phyloP scores from a whole-genome alignment of 208 protist genomes.

The Trypanosoma mega region DNA sequence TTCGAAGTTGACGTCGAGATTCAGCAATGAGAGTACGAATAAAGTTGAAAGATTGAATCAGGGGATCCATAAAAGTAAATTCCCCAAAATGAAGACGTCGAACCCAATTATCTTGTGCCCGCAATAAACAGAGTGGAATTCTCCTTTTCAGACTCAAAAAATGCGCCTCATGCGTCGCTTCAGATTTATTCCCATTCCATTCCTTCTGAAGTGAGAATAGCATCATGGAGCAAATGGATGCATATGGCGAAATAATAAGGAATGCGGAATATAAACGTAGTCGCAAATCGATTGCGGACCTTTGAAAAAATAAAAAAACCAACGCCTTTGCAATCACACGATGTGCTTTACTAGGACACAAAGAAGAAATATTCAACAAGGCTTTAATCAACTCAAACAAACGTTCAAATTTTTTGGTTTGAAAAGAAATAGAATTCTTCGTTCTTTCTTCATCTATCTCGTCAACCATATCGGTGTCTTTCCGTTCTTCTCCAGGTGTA shows the following conservation, averaged over 20 bases:
- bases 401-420: slow-evolving; percentile 39
- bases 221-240: slow-evolving; percentile 64
- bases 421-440: slow-evolving; percentile 12
- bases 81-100: slow-evolving; percentile 34
- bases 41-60: slow-evolving; percentile 69
- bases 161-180: background rate
- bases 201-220: slow-evolving; percentile 42
- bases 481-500: slow-evolving; percentile 10
- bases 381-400: slow-evolving; percentile 59
- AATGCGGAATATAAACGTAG: slow-evolving; percentile 56
- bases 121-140: slow-evolving; percentile 35
- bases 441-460: background rate
- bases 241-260: slow-evolving; percentile 62
- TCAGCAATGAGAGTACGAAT: slow-evolving; percentile 34
- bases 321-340: slow-evolving; percentile 31
- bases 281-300: slow-evolving; percentile 39
- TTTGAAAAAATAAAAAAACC: slow-evolving; percentile 39
- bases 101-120: slow-evolving; percentile 40
- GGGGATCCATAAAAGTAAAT: slow-evolving; percentile 62
- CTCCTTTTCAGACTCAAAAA: slow-evolving; percentile 21
- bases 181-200: slow-evolving; percentile 26
- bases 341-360: slow-evolving; percentile 39
- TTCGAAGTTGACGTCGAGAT: background rate
- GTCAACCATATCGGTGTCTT: background rate
- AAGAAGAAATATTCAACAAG: slow-evolving; percentile 48